Conservation (phyloP, 2,329 filamentous ascomycete genomes). For the Arachnomyces sp. region DNA sequence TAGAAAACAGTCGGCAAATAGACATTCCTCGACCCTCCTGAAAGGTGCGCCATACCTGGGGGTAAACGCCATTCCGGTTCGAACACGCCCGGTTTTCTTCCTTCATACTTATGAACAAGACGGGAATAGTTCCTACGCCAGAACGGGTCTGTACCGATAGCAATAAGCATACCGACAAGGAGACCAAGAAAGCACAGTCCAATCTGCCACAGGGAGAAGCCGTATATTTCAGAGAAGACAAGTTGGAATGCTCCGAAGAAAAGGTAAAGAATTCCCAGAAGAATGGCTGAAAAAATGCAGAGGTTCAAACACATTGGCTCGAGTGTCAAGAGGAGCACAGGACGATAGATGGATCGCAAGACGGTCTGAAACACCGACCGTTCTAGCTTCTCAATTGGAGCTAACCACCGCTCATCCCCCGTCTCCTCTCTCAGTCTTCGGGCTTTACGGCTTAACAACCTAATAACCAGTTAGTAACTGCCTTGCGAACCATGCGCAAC, state of each 20-base stretch:
- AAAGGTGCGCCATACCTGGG: slow-evolving; percentile 50
- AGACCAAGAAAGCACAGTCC: slow-evolving; percentile 66
- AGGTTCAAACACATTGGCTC: slow-evolving; percentile 83
- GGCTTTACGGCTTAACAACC: slow-evolving; percentile 65
- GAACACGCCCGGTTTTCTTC: slow-evolving; percentile 38
- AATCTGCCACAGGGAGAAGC: slow-evolving; percentile 69
- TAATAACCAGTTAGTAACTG: slow-evolving; percentile 47
- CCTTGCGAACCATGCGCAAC: background rate
- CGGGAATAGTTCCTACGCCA: slow-evolving; percentile 40
- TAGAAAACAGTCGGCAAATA: slow-evolving; percentile 1
- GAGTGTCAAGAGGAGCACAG: slow-evolving; percentile 69
- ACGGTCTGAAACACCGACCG: slow-evolving; percentile 60
- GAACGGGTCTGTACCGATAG: slow-evolving; percentile 38
- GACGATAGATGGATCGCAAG: slow-evolving; percentile 51
- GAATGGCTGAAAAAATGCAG: slow-evolving; percentile 72
- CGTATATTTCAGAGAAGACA: slow-evolving; percentile 67
- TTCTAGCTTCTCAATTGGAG: slow-evolving; percentile 66
- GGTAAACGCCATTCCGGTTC: slow-evolving; percentile 86
- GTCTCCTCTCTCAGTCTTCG: slow-evolving; percentile 62
- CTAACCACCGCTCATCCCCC: slow-evolving; percentile 67
- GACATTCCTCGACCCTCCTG: no score
- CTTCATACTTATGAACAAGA: slow-evolving; percentile 32
- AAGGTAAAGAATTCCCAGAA: slow-evolving; percentile 82
- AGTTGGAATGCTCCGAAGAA: slow-evolving; percentile 85
- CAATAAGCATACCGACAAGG: slow-evolving; percentile 41